These are phyloP conservation scores for Parasarocladium wereldwijsianum DNA, from an alignment of 2,329 filamentous ascomycete genomes.

Conservation along the genomic window DNA sequence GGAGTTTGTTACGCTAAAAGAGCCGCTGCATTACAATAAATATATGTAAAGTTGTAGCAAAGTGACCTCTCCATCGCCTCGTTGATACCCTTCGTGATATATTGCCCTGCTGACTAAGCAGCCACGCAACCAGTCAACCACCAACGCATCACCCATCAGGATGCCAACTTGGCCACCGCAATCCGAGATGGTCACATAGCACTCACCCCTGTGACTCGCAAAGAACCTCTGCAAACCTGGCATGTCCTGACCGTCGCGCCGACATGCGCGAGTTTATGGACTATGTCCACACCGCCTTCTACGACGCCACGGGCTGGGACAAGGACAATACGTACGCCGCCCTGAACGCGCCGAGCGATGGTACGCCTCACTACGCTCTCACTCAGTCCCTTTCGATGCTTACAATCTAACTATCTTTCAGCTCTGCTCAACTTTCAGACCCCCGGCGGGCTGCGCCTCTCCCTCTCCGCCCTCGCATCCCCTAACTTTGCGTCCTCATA, in stretches of 20 bases:
- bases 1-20: too few species aligned
- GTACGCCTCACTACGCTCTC: slow-evolving; percentile 24
- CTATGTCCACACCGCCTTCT: slow-evolving; percentile 85
- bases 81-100: too few species aligned
- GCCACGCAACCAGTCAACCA: too few species aligned
- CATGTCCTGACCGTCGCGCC: slow-evolving; percentile 15
- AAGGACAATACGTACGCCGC: slow-evolving; percentile 83
- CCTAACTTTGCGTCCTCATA: slow-evolving; percentile 93
- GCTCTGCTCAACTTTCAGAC: slow-evolving; percentile 80
- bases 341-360: slow-evolving; percentile 70
- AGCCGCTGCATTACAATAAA: too few species aligned
- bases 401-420: slow-evolving; percentile 20
- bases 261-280: slow-evolving; percentile 94
- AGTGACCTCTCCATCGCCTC: too few species aligned
- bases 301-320: slow-evolving; percentile 75
- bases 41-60: too few species aligned
- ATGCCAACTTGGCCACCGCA: too few species aligned
- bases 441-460: slow-evolving; percentile 69
- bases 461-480: slow-evolving; percentile 80
- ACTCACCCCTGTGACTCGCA: too few species aligned
- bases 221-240: slow-evolving; percentile 4
- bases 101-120: too few species aligned
- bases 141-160: too few species aligned
- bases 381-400: slow-evolving; percentile 6
- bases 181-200: too few species aligned